Percentiles rank a stretch among this genome's conserved stretches.
These are phyloP conservation scores for Scenedesmus sp. DNA, from an alignment of 163 green algal species.

Conservation along the genomic window DNA sequence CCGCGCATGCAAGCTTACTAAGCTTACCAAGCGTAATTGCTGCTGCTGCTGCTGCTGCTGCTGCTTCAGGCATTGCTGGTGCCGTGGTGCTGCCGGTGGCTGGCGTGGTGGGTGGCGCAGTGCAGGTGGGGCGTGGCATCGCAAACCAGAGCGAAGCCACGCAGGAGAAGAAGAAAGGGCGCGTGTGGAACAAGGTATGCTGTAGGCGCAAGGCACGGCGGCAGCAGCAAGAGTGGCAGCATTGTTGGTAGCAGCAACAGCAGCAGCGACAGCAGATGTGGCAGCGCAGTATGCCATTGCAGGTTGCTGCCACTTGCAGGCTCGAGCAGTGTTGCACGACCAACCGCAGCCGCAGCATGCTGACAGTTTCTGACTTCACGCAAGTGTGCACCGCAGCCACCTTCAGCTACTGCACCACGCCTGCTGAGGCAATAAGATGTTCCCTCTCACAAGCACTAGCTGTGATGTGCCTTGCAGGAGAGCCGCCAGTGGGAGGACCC, in stretches of 20 bases:
- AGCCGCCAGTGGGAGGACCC: slow-evolving; percentile 47
- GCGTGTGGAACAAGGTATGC: slow-evolving; percentile 83
- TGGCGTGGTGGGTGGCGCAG: slow-evolving; percentile 77
- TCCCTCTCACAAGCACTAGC: background rate
- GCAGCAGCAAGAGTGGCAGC: background rate
- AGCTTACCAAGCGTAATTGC: background rate
- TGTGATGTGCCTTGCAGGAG: slow-evolving; percentile 32
- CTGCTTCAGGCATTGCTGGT: slow-evolving; percentile 69
- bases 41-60: background rate
- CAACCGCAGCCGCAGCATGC: background rate
- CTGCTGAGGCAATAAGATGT: background rate
- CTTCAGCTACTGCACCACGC: background rate
- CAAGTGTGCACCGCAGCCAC: background rate
- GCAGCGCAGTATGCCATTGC: background rate
- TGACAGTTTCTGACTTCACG: background rate
- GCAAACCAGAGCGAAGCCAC: slow-evolving; percentile 88
- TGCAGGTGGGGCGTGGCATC: slow-evolving; percentile 83
- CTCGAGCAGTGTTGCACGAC: background rate
- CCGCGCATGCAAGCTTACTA: background rate
- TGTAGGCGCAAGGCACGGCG: background rate
- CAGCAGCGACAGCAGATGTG: background rate
- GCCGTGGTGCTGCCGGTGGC: slow-evolving; percentile 88
- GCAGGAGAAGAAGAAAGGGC: slow-evolving; percentile 62
- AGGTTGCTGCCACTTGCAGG: background rate
- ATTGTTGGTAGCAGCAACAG: background rate